A percentile compares a stretch with the other conserved stretches of the same genome.
phyloP scores from a whole-genome alignment of 2,329 filamentous ascomycete genomes.

The Aspergillus sp. region DNA sequence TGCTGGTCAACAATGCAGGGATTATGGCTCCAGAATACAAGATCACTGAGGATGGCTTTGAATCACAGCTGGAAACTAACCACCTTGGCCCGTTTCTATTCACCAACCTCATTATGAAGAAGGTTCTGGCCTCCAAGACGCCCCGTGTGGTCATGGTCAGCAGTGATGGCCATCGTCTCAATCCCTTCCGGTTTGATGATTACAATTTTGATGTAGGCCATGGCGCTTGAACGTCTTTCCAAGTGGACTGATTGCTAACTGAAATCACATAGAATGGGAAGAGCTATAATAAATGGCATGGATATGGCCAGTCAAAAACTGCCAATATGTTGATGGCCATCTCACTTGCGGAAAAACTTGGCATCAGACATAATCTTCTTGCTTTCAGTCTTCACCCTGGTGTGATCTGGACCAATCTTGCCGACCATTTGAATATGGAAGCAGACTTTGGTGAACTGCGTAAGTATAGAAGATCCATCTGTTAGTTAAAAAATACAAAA shows the following conservation, averaged over 20 bases:
- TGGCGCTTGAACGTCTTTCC: background rate
- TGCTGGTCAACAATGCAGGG: conserved; percentile 40
- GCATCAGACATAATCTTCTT: conserved; percentile 12
- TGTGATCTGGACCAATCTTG: conserved; percentile 16
- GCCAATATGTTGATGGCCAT: conserved; percentile 40
- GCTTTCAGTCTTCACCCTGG: conserved; percentile 23
- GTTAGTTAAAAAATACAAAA: no score
- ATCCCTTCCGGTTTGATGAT: conserved; percentile 38
- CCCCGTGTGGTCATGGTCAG: conserved; percentile 39
- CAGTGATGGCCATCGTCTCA: conserved; percentile 38
- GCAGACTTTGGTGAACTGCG: conserved; percentile 8
- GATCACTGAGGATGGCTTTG: conserved; percentile 28
- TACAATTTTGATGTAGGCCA: conserved; percentile 36
- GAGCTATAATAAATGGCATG: conserved; percentile 25
- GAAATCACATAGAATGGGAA: conserved; percentile 13
- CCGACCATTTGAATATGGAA: conserved; percentile 12
- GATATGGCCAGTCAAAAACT: conserved; percentile 41
- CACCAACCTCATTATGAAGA: conserved; percentile 32
- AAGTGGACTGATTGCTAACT: background rate
- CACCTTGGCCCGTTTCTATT: conserved; percentile 35
- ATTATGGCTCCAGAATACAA: conserved; percentile 27
- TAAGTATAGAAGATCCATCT: conserved; percentile 1
- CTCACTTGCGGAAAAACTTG: conserved; percentile 24
- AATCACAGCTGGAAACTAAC: conserved; percentile 33
- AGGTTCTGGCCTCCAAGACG: conserved; percentile 17